These are phyloP conservation scores for Pseudogymnoascus sp. DNA, from an alignment of 2,329 filamentous ascomycete species.

Conservation along the genomic window DNA sequence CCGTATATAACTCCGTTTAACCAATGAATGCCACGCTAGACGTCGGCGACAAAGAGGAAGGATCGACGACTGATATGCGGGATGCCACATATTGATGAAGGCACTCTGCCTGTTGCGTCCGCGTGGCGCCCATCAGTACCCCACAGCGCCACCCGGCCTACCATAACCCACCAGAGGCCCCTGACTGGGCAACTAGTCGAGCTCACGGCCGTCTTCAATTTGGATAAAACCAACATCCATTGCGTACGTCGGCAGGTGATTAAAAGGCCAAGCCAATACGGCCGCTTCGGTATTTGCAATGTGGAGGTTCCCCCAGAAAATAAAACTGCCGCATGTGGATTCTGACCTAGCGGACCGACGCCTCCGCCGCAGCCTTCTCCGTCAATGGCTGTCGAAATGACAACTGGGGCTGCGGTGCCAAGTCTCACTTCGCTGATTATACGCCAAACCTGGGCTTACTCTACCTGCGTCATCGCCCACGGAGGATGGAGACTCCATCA, in stretches of 20 bases:
- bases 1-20: background rate
- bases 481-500: background rate
- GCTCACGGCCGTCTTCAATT: background rate
- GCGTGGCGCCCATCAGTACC: background rate
- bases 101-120: constrained; percentile 2
- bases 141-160: background rate
- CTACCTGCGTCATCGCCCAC: background rate
- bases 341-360: background rate
- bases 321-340: background rate
- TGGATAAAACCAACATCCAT: background rate
- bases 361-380: background rate
- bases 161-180: background rate
- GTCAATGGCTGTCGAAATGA: background rate
- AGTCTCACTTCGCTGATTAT: background rate
- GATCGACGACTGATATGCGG: background rate
- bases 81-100: constrained; percentile 1
- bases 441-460: background rate
- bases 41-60: background rate
- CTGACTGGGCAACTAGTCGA: background rate
- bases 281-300: background rate
- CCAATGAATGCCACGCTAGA: background rate
- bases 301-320: background rate
- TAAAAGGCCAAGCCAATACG: background rate
- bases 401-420: background rate
- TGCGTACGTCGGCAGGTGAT: background rate